Percentiles rank a stretch among this genome's conserved stretches.
These are phyloP conservation scores for Boeremia exigua DNA, from an alignment of 2,329 filamentous ascomycete species.

Conservation along the genomic window DNA sequence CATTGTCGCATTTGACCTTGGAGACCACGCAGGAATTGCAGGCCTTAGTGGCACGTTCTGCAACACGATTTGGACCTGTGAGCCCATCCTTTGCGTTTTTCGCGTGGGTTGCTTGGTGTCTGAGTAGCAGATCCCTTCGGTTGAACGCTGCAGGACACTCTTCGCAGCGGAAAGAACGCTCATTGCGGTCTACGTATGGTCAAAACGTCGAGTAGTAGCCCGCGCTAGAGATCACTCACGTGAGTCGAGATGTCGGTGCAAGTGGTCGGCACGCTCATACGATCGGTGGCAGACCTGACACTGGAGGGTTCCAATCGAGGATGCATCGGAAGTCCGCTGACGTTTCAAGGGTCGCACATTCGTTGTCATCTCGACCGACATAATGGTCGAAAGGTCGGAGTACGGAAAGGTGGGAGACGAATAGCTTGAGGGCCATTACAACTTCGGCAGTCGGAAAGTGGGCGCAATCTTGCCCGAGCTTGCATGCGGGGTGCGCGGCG, in stretches of 20 bases:
- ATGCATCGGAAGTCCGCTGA: conserved; percentile 10
- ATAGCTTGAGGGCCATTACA: neutral
- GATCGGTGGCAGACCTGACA: conserved; percentile 38
- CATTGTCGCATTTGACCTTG: conserved; percentile 42
- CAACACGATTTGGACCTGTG: conserved; percentile 21
- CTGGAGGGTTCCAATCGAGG: conserved; percentile 9
- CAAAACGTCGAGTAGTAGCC: neutral
- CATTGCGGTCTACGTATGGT: conserved; percentile 30
- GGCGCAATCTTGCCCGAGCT: neutral
- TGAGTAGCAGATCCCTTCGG: conserved; percentile 34
- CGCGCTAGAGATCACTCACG: conserved; percentile 13
- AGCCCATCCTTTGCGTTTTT: conserved; percentile 31
- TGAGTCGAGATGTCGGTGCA: conserved; percentile 41
- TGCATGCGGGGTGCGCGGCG: conserved; percentile 1
- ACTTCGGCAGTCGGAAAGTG: conserved; percentile 6
- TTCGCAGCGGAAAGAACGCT: conserved; percentile 36
- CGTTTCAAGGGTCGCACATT: conserved; percentile 7
- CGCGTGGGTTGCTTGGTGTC: conserved; percentile 36
- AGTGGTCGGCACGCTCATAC: conserved; percentile 39
- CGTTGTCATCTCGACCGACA: conserved; percentile 2
- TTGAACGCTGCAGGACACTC: conserved; percentile 42
- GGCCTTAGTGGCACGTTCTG: conserved; percentile 35
- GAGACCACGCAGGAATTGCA: conserved; percentile 41
- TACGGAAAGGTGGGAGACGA: conserved; percentile 8
- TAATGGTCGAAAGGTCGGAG: neutral